Evolutionary conservation across 345 rosid species (phyloP), one percentile per base, ranked within the genome.

Genomic region (Eucalyptus curtisii): DNA sequence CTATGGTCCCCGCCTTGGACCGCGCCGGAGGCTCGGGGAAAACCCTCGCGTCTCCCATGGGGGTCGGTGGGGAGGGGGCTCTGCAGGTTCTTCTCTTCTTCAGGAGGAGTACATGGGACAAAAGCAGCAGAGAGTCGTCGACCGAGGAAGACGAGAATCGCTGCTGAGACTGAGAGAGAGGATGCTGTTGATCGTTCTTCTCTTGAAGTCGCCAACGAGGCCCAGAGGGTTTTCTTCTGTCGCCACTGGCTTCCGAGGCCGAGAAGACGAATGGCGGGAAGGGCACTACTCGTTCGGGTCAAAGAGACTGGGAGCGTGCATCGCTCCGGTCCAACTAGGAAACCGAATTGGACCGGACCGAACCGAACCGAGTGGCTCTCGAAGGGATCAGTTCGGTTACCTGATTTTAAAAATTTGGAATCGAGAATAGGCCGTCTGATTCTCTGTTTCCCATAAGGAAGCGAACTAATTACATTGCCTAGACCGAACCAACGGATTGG

Each of bases 1-100:
- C 91, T 31, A 97, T 92, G 17, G 94, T 93, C 49, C 98, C 99
- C 49, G 98, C 94, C 30, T 95, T 96, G 89, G 96, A 92, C 76
- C 94, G 93, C 42, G 86, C 71, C 85, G 86, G 88, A 57, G 87
- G 53, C 37, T 86, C 90, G 66, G 91, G 37, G 76, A 86, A 89
- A 90, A 85, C 89, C 89, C 94, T 89, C 24, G 95, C 88, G 86
- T 90, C 92, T 17, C 89, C 93, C 99, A 96, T 95, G 68, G 89
- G 86, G 85, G 16, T 6, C 44, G 85, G 16, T 6, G 30, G 85
- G 71, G 5, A 11, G 52, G 81, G 50, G 3, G 30, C 30, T 44
- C 79, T 37, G 85, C 84, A 90, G 90, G 87, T 86, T 89, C 33
- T 27, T 50, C 48, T 19, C 61, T 14, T 50, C 81, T 50, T 52